These are phyloP conservation scores for Neltuma alba DNA, from an alignment of 306 rosid species.

Conservation along the genomic window DNA sequence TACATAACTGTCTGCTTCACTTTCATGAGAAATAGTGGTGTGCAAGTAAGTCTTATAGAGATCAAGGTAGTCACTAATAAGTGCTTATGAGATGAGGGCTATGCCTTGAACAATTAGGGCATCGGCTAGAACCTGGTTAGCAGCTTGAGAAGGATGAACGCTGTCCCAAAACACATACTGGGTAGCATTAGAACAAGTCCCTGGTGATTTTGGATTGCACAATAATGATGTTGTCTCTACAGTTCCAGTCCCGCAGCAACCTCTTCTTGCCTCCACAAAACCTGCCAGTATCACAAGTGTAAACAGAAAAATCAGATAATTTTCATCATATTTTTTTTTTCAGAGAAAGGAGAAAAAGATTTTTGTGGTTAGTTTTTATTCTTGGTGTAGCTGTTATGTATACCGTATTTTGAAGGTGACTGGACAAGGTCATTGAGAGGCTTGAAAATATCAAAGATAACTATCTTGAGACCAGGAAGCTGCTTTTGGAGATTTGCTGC, in stretches of 20 bases:
- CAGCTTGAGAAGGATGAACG: slow-evolving; percentile 92
- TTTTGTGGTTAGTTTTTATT: background rate
- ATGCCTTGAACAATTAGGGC: slow-evolving; percentile 69
- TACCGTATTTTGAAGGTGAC: slow-evolving; percentile 81
- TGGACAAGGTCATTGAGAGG: slow-evolving; percentile 74
- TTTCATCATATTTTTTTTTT: background rate
- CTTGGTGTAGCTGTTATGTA: background rate
- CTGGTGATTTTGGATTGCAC: slow-evolving; percentile 77
- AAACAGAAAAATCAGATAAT: background rate
- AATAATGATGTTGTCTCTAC: slow-evolving; percentile 69
- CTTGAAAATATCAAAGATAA: slow-evolving; percentile 77
- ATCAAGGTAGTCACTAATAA: background rate
- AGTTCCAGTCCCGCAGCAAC: slow-evolving; percentile 94
- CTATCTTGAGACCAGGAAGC: slow-evolving; percentile 73
- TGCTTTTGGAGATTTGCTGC: slow-evolving; percentile 73
- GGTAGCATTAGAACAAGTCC: slow-evolving; percentile 89
- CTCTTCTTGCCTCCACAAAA: slow-evolving; percentile 76
- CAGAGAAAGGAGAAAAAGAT: background rate
- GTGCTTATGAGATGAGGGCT: slow-evolving; percentile 60
- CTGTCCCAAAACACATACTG: slow-evolving; percentile 95
- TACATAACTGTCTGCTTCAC: slow-evolving; percentile 35
- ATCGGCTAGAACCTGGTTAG: slow-evolving; percentile 90
- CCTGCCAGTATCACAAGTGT: slow-evolving; percentile 43
- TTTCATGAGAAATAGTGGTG: slow-evolving; percentile 25
- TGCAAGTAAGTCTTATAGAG: background rate